Base-by-base conservation (phyloP, 805 yeast species). In the Torulaspora delbrueckii region DNA sequence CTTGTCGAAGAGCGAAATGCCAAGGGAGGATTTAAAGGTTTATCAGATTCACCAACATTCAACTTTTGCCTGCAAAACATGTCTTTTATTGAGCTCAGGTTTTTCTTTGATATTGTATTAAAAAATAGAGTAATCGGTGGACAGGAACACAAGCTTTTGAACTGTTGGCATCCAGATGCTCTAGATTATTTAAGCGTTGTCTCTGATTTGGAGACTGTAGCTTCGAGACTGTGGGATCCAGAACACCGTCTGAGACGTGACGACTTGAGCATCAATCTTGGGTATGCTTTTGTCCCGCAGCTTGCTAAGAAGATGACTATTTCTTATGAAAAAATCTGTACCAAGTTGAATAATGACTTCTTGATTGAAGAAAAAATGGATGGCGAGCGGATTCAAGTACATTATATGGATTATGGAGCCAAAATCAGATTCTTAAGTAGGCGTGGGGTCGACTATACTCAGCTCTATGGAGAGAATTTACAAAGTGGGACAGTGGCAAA, bases 301-400 rank as follows among this genome's bases (percentile, higher is more conserved):
- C 65, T 84, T 16, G 82, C 95, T 0, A 71, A 76, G 28, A 82
- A 79, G 49, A 69, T 81, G 1, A 68, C 69, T 25, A 65, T 69
- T 3, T 67, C 76, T 12, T 80, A 82, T 58, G 73, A 71, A 2
- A 68, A 71, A 3, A 63, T 84, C 16, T 76, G 81, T n/a, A 56
- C 63, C 6, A 68, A 63, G 19, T 68, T 85, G 58, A 18, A 62
- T 37, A 22, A 63, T 50, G 68, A 72, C 22, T 87, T 88, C 56
- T 75, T 73, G 42, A 78, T 91, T 8, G 98, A 91, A 58, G 97
- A 91, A 61, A 91, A 91, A 60, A 75, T 89, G 68, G 97, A 91
- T 64, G 99, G 98, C 2, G 97, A 91, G 63, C 68, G 99, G 53
- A 79, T 87, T 55, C 82, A 86, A 43, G 53, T 89, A 37, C 99